Conservation (phyloP, 495 filamentous ascomycete species). For the Trichocladium antarcticum region DNA sequence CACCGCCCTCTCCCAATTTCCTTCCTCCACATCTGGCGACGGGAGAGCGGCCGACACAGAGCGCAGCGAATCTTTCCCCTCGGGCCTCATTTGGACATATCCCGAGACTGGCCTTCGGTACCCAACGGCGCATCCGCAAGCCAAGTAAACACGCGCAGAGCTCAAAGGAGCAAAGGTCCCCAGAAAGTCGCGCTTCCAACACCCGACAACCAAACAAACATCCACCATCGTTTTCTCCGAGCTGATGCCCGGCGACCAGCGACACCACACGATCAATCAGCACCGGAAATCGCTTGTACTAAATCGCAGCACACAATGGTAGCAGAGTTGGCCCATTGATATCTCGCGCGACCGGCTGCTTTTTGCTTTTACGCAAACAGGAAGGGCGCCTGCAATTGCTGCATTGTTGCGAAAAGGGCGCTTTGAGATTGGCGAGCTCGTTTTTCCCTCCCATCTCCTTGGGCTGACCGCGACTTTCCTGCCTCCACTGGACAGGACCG, state of each 20-base stretch:
- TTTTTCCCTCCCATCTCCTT: slow-evolving; percentile 6
- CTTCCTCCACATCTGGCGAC: slow-evolving; percentile 2
- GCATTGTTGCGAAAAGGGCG: slow-evolving; percentile 10
- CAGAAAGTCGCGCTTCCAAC: slow-evolving; percentile 3
- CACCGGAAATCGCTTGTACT: background rate
- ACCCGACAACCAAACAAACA: too few species aligned
- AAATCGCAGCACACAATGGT: slow-evolving; percentile 10
- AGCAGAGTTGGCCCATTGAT: slow-evolving; percentile 12
- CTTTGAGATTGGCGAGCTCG: slow-evolving; percentile 11
- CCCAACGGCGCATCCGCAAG: slow-evolving; percentile 15
- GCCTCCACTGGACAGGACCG: background rate
- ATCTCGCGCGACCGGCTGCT: slow-evolving; percentile 4
- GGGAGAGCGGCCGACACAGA: background rate
- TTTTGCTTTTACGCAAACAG: slow-evolving; percentile 13
- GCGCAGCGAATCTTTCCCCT: background rate
- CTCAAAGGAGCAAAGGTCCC: too few species aligned
- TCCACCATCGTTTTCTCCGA: background rate
- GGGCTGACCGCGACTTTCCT: slow-evolving; percentile 6
- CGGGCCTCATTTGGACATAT: slow-evolving; percentile 1
- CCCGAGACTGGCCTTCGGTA: slow-evolving; percentile 2
- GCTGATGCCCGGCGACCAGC: slow-evolving; percentile 1
- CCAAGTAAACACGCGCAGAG: slow-evolving; percentile 18
- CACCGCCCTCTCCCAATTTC: slow-evolving; percentile 4
- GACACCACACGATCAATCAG: slow-evolving; percentile 1
- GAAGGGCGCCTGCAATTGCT: slow-evolving; percentile 4